Conservation (phyloP, 345 rosid genomes). For the Limnanthes douglasii region DNA sequence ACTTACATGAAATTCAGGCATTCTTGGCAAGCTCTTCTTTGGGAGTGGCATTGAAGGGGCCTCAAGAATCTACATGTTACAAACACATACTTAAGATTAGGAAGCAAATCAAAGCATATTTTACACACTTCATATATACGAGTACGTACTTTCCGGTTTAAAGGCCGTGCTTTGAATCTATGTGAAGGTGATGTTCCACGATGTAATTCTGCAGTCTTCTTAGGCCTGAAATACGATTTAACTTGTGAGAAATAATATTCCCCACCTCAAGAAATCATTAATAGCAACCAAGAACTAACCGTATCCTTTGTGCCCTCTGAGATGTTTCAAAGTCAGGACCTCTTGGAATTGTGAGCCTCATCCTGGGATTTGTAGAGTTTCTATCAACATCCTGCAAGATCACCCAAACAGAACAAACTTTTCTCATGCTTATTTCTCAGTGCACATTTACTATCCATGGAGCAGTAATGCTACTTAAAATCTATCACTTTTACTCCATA, state of each 20-base stretch:
- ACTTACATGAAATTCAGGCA: constrained; percentile 80
- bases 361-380: constrained; percentile 19
- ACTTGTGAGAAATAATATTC: constrained; percentile 1
- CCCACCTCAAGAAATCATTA: not conserved
- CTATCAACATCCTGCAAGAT: constrained; percentile 41
- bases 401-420: constrained; percentile 5
- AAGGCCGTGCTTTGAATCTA: constrained; percentile 92
- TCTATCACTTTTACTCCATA: no score
- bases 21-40: constrained; percentile 59
- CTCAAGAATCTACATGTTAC: constrained; percentile 60
- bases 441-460: no score
- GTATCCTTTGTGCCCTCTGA: constrained; percentile 56
- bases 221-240: constrained; percentile 37
- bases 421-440: no score
- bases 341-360: constrained; percentile 71
- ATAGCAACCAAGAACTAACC: constrained; percentile 27
- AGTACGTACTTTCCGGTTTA: constrained; percentile 76
- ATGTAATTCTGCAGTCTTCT: constrained; percentile 26
- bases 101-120: constrained; percentile 1
- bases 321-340: constrained; percentile 89
- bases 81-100: constrained; percentile 7
- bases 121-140: constrained; percentile 3
- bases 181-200: constrained; percentile 17
- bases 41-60: constrained; percentile 62
- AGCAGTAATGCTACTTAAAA: no score